Percentiles rank a stretch among this genome's conserved stretches.
phyloP scores from a whole-genome alignment of 441 rosid species.

The Gossypium trilobum region DNA sequence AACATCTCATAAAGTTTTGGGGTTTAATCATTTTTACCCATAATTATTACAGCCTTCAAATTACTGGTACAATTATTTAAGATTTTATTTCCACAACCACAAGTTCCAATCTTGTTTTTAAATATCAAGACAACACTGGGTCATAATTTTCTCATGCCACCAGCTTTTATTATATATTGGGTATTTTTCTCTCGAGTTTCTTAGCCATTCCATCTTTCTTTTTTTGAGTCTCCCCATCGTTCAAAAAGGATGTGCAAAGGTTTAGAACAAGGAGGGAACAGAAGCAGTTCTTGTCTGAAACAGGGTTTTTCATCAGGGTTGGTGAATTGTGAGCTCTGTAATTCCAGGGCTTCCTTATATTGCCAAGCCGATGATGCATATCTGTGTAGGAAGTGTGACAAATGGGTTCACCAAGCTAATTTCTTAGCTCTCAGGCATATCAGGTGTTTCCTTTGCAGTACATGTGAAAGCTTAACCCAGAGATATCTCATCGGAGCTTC shows the following conservation, averaged over 20 bases:
- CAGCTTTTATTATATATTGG: not conserved
- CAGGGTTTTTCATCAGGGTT: slow-evolving; percentile 4
- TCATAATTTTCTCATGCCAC: not conserved
- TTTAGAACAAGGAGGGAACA: slow-evolving; percentile 17
- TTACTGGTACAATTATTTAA: not conserved
- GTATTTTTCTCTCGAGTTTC: not conserved
- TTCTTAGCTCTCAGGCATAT: slow-evolving; percentile 70
- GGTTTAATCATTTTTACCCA: slow-evolving; percentile 16
- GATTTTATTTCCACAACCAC: slow-evolving; percentile 29
- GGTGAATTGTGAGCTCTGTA: slow-evolving; percentile 56
- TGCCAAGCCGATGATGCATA: slow-evolving; percentile 79
- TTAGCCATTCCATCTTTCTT: not conserved
- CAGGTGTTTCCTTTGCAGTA: slow-evolving; percentile 52
- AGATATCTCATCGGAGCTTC: slow-evolving; percentile 51
- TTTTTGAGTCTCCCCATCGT: not conserved
- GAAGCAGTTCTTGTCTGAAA: slow-evolving; percentile 6
- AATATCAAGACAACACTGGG: not conserved
- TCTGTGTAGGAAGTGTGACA: slow-evolving; percentile 60
- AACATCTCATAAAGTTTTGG: slow-evolving; percentile 19
- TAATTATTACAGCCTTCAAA: slow-evolving; percentile 8
- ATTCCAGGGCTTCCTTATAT: slow-evolving; percentile 43
- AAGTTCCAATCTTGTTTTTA: slow-evolving; percentile 11
- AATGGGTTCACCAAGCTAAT: slow-evolving; percentile 65
- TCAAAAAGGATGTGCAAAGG: slow-evolving; percentile 48
- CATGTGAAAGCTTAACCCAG: slow-evolving; percentile 53